Percentiles rank a stretch among this genome's conserved stretches.
phyloP scores from a whole-genome alignment of 192 early-diverging fungal genomes.

The Coemansia sp. region DNA sequence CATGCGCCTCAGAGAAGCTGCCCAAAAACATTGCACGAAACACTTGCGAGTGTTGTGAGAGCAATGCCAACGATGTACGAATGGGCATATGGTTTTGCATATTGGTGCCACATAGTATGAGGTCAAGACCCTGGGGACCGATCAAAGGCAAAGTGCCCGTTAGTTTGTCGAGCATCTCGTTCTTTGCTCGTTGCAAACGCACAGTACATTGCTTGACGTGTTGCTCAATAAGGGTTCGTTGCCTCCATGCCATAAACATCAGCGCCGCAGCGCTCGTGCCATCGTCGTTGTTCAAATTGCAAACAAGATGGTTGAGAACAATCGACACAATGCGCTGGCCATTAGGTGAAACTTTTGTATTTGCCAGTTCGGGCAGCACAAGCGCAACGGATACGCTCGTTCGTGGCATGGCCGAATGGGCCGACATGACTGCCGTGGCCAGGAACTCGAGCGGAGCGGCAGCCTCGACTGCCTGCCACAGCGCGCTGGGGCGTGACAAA shows the following conservation, averaged over 20 bases:
- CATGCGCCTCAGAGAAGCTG: slow-evolving; percentile 28
- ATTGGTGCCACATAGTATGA: slow-evolving; percentile 11
- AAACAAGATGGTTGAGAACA: slow-evolving; percentile 8
- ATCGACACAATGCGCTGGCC: background rate
- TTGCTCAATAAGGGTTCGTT: slow-evolving; percentile 4
- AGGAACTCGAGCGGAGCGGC: slow-evolving; percentile 12
- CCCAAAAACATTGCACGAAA: slow-evolving; percentile 38
- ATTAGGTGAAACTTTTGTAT: background rate
- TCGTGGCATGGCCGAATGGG: background rate
- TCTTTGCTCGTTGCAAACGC: background rate
- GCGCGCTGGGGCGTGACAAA: slow-evolving; percentile 5
- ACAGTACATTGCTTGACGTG: background rate
- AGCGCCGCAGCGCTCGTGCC: slow-evolving; percentile 15
- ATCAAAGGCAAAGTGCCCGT: background rate
- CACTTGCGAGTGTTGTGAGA: slow-evolving; percentile 25
- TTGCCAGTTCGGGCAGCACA: slow-evolving; percentile 16
- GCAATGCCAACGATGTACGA: slow-evolving; percentile 13
- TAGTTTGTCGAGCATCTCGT: background rate
- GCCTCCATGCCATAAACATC: slow-evolving; percentile 32
- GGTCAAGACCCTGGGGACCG: background rate
- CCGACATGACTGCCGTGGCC: slow-evolving; percentile 5
- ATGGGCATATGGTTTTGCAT: slow-evolving; percentile 7
- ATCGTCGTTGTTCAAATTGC: background rate
- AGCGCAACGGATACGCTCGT: slow-evolving; percentile 25
- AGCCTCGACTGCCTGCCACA: slow-evolving; percentile 21